These are phyloP conservation scores for Paecilomyces sp. DNA, from an alignment of 2,329 filamentous ascomycete species.

Conservation along the genomic window DNA sequence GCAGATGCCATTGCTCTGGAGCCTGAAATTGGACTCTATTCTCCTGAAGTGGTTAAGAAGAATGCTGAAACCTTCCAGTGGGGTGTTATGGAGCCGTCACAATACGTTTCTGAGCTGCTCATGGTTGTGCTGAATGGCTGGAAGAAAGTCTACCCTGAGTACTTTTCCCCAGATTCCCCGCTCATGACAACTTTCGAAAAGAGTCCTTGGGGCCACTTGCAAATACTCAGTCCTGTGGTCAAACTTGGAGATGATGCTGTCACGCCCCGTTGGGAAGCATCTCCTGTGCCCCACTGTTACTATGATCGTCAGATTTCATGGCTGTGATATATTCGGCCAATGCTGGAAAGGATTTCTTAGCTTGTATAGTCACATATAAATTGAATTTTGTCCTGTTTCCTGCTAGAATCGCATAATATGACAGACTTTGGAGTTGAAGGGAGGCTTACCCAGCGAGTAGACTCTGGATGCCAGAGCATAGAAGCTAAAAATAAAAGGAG, in stretches of 20 bases:
- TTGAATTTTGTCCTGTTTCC: no score
- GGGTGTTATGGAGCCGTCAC: not conserved
- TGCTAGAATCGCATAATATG: no score
- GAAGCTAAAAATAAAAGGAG: no score
- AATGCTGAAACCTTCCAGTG: not conserved
- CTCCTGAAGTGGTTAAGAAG: not conserved
- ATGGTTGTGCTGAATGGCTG: slow-evolving; percentile 16
- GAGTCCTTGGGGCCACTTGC: slow-evolving; percentile 8
- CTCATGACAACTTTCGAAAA: not conserved
- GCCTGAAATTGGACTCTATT: slow-evolving; percentile 27
- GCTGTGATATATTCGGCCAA: not conserved
- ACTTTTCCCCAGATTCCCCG: slow-evolving; percentile 7
- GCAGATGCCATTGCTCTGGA: slow-evolving; percentile 23
- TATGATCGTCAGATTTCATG: not conserved
- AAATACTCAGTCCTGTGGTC: slow-evolving; percentile 10
- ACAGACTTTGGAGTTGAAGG: no score
- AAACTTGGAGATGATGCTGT: slow-evolving; percentile 5
- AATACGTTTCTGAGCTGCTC: slow-evolving; percentile 18
- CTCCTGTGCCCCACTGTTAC: slow-evolving; percentile 9
- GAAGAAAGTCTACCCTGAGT: slow-evolving; percentile 12
- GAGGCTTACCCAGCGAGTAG: no score
- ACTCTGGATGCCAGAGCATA: no score
- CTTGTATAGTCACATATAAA: no score
- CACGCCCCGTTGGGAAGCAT: slow-evolving; percentile 9
- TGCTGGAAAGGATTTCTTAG: no score